Base-by-base conservation (phyloP, 768 basidiomycete genomes). In the Leccinum boreale region DNA sequence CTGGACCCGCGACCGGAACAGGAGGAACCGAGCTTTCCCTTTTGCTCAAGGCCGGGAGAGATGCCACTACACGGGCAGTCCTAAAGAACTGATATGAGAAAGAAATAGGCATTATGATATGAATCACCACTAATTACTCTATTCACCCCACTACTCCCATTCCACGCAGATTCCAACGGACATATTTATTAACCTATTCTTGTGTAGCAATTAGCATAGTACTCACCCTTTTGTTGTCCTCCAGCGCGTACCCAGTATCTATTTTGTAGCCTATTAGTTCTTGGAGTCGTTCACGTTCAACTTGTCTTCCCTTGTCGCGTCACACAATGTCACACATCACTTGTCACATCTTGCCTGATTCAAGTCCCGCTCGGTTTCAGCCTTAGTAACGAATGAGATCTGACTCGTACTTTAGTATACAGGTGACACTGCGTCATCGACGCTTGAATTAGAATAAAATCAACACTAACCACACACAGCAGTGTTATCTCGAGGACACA, bases 21-120 rank as follows among this genome's bases (percentile, higher is more conserved):
- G 96, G 96, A 29, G 96, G 96, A 2, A 97, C 88, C 60, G 85
- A 87, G 39, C 76, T 98, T 21, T 84, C 92, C 12, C 73, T 82
- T 11, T 83, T 97, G 49, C 78, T 99, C 58, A 98, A 97, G 74
- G 85, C 89, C 19, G 92, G 91, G 12, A 82, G 96, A 57, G 95
- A 97, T 64, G 90, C 94, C 29, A 98, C 96, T 6, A 67, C 74
- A 55, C 81, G 90, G 10, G 77, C 89, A 10, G 70, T 84, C 59
- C 63, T 90, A 57, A 80, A 71, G 50, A 67, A 55, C 14, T 71
- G 48, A 65, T 11, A 50, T 56, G 42, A 39, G 51, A 44, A 57
- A 17, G 17, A 50, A 52, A 26, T 14, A 23, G 19, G 47, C 24
- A 14, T 48, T 21, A 3, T 17, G 15, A 46, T 52, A 63, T 53